Evolutionary conservation across 352 stramenopile genomes (phyloP), one percentile per base, ranked within the genome.

Genomic region (Halophytophthora batemanensis): DNA sequence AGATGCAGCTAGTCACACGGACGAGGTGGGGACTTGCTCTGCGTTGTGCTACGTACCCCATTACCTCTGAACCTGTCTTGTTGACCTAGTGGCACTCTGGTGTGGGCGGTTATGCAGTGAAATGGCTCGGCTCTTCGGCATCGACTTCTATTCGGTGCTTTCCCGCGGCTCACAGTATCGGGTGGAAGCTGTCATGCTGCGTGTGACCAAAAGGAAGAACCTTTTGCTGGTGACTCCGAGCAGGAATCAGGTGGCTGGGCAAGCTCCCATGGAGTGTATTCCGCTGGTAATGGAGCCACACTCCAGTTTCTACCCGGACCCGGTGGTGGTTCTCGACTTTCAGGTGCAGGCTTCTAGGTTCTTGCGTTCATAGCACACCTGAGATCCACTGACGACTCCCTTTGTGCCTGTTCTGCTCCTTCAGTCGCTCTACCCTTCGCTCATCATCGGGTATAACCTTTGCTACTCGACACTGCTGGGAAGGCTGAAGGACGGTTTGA

Each of bases 361-460:
- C 25, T 13, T 17, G 50, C 2, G 18, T 53, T 18, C 25, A 31
- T 21, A 11, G 2, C 33, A 7, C 15, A 12, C 46, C 29, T 19
- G 5, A 43, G 3, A 25, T 53, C 45, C 7, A 6, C 21, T 38
- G 14, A 36, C 45, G 23, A 38, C 15, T 22, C 13, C 14, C 2
- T 5, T 39, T 44, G 12, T 51, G 34, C 39, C 34, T 8, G 0
- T 53, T 41, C 14, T 19, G 28, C 0, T 35, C 1, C 2, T 33
- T 22, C 23, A 96, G 82, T 98, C 96, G n/a, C 78, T 99, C 18
- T 99, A 99, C 73, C 98, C 98, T 13, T 99, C 96, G 2, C 93
- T 99, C 34, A 89, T 99, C 7, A 99, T 99, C 61, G 97, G 89
- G 18, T 99, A 99, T 68, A 99, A 99, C 71, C 66, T 99, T 5